A percentile compares a stretch with the other conserved stretches of the same genome.
phyloP scores from a whole-genome alignment of 2,329 filamentous ascomycete species.

The Pestalotiopsis sp. region DNA sequence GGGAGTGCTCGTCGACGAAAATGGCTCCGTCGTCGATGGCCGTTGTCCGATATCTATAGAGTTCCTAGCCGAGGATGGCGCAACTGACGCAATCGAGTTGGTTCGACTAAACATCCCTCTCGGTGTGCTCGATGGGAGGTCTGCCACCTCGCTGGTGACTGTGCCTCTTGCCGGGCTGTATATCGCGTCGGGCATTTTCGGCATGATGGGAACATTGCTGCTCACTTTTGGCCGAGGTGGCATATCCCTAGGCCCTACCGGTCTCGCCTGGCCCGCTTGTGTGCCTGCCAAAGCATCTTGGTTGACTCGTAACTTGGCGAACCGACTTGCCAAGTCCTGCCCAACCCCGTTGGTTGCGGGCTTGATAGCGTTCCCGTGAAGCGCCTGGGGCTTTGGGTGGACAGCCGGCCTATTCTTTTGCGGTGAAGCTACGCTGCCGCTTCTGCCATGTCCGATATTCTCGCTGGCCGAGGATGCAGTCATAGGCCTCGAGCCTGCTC shows the following conservation, averaged over 20 bases:
- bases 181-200: constrained; percentile 72
- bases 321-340: constrained; percentile 55
- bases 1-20: constrained; percentile 30
- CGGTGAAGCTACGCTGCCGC: not conserved
- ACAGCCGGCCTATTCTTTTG: constrained; percentile 46
- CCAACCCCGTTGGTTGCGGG: constrained; percentile 34
- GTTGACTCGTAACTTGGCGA: constrained; percentile 54
- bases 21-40: constrained; percentile 33
- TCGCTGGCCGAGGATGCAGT: not conserved
- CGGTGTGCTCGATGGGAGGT: constrained; percentile 64
- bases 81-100: constrained; percentile 48
- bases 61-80: constrained; percentile 25
- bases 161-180: constrained; percentile 78
- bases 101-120: constrained; percentile 63
- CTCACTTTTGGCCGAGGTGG: constrained; percentile 48
- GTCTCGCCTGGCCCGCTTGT: constrained; percentile 27
- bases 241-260: constrained; percentile 54
- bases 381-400: constrained; percentile 66
- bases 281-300: constrained; percentile 41
- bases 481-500: not conserved
- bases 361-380: constrained; percentile 61
- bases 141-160: constrained; percentile 63
- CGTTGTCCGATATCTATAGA: constrained; percentile 28
- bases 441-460: not conserved
- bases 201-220: constrained; percentile 57